Base-by-base conservation (phyloP, 768 basidiomycete species). In the Vararia minispora region DNA sequence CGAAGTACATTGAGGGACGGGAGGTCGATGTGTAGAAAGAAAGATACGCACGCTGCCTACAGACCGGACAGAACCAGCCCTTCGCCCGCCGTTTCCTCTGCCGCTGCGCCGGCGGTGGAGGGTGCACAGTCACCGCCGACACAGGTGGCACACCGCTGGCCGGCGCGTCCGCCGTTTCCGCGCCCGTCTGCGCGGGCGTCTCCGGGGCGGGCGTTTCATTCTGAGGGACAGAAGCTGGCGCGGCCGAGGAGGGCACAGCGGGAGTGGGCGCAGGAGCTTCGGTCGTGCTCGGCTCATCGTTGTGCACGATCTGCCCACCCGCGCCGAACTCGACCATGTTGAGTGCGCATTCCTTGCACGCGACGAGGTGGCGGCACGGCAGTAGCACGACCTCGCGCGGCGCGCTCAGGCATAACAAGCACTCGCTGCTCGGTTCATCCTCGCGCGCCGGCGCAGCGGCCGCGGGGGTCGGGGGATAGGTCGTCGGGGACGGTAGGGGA, bases 261-360 rank as follows among this genome's bases (percentile, higher is more conserved):
- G 53, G 51, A 17, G 56, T 44, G 20, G 55, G 52, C 5, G 54
- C 50, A 3, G 56, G 50, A 1, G 59, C 62, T 0, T 63, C 52
- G 0, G 45, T 49, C 7, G 48, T 47, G 13, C 49, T 56, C 10
- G 51, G 48, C 13, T 68, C 68, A 6, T 68, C 65, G 2, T 61
- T 50, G 36, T 85, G 78, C n/a, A 69, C 71, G 35, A 94, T 83
- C 33, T 69, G 79, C 3, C 91, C 91, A 3, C 91, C 91, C 0
- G 91, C 91, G 21, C 91, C 91, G 55, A 90, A 97, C 57, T 97
- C 91, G 34, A 97, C 81, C 91, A 97, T 97, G 54, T 94, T 94
- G 37, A 95, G 60, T 1, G 91, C 91, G 53, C 91, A 97, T 32
- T 94, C 91, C 52, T 85, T 80, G 64, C 91, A 97, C 4, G 91